Evolutionary conservation across 169 alveolate species (phyloP), one percentile per base, ranked within the genome.

Genomic region (Plasmodium gonderi): DNA sequence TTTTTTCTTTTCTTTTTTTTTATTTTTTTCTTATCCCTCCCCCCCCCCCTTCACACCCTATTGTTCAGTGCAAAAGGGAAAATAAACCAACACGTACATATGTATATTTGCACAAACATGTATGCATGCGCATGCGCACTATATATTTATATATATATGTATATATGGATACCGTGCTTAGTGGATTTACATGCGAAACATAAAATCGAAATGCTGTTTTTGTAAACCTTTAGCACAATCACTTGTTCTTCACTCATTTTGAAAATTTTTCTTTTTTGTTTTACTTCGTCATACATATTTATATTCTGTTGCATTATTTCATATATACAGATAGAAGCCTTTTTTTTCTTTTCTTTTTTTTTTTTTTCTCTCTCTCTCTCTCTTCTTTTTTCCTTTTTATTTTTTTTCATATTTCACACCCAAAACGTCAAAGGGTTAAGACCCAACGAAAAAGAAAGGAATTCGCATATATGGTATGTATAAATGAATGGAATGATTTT

Each of bases 241-340:
- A 40, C n/a, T 74, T 12, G 36, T 26, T 65, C 26, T 65, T 36
- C n/a, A 23, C 26, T 65, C 26, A 65, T 26, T 65, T n/a, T 26
- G 36, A 14, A 65, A 26, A 14, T 33, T 74, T 36, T 74, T 74
- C 40, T 74, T 38, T 74, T 74, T 74, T 42, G 36, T 14, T n/a
- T 38, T 33, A 38, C 17, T 74, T 74, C 29, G 29, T 74, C 11
- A 9, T 68, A 68, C 20, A 68, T 33, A 29, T 68, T 74, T 74
- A 38, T 74, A 74, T 74, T 74, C n/a, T 74, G 80, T 74, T 74
- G 65, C 40, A 74, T n/a, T n/a, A n/a, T n/a, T 74, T 74, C 40
- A 38, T 42, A n/a, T 38, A 40, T 74, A 38, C 36, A 74, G 36
- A 40, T 74, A 74, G 0, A 74, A 74, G 20, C 31, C 36, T 38